These are phyloP conservation scores for Rhodosporidiobolus sp. DNA, from an alignment of 768 basidiomycete genomes.

Conservation along the genomic window DNA sequence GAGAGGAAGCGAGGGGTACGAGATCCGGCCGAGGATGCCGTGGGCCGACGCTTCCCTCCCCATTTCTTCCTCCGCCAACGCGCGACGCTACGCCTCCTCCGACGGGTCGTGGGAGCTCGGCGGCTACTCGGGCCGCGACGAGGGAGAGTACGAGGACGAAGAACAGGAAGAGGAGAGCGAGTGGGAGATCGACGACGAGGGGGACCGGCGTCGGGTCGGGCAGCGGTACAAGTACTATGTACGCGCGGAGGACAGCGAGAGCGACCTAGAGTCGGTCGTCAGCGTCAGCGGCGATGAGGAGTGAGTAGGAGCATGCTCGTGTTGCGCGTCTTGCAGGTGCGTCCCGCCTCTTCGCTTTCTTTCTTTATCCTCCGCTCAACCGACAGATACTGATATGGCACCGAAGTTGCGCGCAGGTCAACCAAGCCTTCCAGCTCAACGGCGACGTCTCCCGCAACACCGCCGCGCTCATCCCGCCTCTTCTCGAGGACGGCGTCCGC, in stretches of 20 bases:
- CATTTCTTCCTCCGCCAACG: too few relatives aligned
- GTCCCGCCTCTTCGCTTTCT: too few relatives aligned
- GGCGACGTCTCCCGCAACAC: slow-evolving; percentile 82
- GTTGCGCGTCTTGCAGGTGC: too few relatives aligned
- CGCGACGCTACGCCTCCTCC: neutral
- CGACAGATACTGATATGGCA: too few relatives aligned
- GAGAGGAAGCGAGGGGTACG: slow-evolving; percentile 36
- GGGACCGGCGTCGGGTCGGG: slow-evolving; percentile 22
- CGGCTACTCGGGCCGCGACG: too few relatives aligned
- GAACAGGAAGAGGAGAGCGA: slow-evolving; percentile 12
- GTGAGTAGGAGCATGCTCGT: too few relatives aligned
- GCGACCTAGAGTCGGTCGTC: slow-evolving; percentile 1
- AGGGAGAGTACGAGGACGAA: neutral
- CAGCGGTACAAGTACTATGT: slow-evolving; percentile 29
- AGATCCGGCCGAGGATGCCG: slow-evolving; percentile 19
- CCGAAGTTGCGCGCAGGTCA: too few relatives aligned
- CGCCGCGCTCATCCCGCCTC: slow-evolving; percentile 69
- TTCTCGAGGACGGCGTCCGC: slow-evolving; percentile 76
- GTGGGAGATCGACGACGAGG: slow-evolving; percentile 27
- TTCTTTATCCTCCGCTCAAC: too few relatives aligned
- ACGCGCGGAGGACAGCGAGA: slow-evolving; percentile 33
- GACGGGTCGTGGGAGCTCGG: slow-evolving; percentile 3
- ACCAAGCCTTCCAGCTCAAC: slow-evolving; percentile 63
- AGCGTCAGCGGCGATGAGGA: neutral
- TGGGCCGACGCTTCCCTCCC: neutral